A percentile compares a stretch with the other conserved stretches of the same genome.
Evolutionary conservation across 192 early-diverging fungal genomes (phyloP).

Genomic region (Diversispora eburnea): DNA sequence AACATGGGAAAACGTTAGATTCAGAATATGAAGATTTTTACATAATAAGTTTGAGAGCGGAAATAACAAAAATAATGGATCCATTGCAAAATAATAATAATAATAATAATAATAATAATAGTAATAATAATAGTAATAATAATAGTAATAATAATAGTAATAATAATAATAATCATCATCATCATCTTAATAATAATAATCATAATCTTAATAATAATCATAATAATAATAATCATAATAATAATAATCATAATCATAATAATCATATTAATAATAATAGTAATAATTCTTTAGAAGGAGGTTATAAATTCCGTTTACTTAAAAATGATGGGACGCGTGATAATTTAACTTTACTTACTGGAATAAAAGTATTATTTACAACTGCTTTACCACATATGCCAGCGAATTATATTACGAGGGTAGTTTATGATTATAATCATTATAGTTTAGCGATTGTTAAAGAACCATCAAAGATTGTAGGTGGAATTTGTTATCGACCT

Average conservation of each 20-base stretch:
- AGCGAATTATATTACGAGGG: slow-evolving; percentile 92
- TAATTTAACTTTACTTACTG: slow-evolving; percentile 86
- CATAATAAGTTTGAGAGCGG: background rate
- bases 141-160: no score
- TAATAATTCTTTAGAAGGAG: background rate
- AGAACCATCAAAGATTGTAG: slow-evolving; percentile 66
- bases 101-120: no score
- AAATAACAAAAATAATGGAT: background rate
- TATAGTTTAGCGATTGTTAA: slow-evolving; percentile 74
- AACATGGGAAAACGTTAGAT: background rate
- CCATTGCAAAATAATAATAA: background rate
- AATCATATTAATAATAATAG: no score
- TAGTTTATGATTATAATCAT: slow-evolving; percentile 95
- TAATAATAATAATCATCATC: no score
- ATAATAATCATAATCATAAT: no score
- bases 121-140: no score
- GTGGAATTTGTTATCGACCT: slow-evolving; percentile 92
- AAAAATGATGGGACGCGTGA: slow-evolving; percentile 75
- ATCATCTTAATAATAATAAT: no score
- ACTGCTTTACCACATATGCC: slow-evolving; percentile 99
- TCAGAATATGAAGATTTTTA: background rate
- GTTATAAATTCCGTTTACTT: slow-evolving; percentile 60
- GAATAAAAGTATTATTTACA: slow-evolving; percentile 94
- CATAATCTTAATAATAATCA: no score
- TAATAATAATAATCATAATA: no score